Evolutionary conservation across 1,139 yeast species (phyloP).

Genomic region (Blastobotrys illinoisensis): DNA sequence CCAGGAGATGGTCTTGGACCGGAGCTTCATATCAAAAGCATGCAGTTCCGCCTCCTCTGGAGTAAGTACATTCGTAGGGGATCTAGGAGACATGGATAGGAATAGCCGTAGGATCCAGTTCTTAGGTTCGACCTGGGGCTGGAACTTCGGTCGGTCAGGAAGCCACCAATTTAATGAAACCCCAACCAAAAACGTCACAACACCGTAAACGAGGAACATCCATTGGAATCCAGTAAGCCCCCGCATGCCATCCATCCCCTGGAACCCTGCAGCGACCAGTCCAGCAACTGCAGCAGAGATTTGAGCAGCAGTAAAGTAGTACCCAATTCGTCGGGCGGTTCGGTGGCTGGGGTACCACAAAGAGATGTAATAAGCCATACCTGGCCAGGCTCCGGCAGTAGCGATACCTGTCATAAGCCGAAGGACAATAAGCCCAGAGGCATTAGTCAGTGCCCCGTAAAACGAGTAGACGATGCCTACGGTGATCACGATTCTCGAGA

Average conservation of each 20-base stretch:
- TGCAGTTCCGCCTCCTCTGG: constrained; percentile 53
- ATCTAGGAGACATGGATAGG: constrained; percentile 4
- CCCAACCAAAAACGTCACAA: constrained; percentile 63
- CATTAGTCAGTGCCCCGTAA: constrained; percentile 51
- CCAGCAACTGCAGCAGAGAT: constrained; percentile 84
- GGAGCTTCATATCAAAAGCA: constrained; percentile 53
- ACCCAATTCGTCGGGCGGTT: constrained; percentile 75
- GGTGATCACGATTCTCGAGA: constrained; percentile 68
- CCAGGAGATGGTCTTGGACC: constrained; percentile 51
- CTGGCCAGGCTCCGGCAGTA: constrained; percentile 95
- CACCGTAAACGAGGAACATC: constrained; percentile 76
- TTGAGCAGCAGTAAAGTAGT: constrained; percentile 89
- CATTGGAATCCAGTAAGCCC: constrained; percentile 85
- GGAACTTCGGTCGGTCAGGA: constrained; percentile 56
- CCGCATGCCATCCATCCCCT: constrained; percentile 64
- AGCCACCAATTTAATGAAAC: constrained; percentile 72
- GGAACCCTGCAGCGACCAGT: constrained; percentile 80
- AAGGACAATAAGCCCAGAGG: constrained; percentile 61
- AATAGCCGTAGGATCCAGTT: neutral
- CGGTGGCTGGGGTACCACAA: constrained; percentile 83
- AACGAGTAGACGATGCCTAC: constrained; percentile 76
- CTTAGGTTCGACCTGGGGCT: neutral
- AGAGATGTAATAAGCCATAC: constrained; percentile 76
- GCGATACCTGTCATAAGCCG: constrained; percentile 73
- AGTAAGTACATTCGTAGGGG: constrained; percentile 40